Evolutionary conservation across 176 grass and related monocot species (phyloP), one percentile per base, ranked within the genome.

Genomic region (Aegilops speltoides): DNA sequence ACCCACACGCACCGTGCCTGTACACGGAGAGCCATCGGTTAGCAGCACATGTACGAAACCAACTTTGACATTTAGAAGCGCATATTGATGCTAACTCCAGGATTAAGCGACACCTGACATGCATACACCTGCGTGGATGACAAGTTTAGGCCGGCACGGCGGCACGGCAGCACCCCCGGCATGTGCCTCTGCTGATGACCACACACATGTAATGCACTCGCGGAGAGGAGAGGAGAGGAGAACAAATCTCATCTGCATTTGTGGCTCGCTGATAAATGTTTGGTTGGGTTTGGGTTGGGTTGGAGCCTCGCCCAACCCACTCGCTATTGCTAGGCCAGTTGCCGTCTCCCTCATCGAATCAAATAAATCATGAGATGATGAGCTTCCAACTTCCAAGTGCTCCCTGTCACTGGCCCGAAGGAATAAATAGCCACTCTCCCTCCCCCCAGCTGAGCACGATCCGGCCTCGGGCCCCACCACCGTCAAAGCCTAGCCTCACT

Each of bases 401-500:
- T 12, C 40, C 4, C n/a, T 46, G 2, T 70, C 56, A 28, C 23
- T 9, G 28, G 29, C 12, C 4, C 10, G 16, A 72, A 79, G 8
- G 15, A 52, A 52, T 69, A 23, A 31, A 46, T 8, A 52, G 4
- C 15, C 4, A 66, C 23, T 77, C 48, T 6, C 14, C 56, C 7
- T 54, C 32, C 72, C 45, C 43, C 85, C 85, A 91, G 85, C 46
- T 87, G 37, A 70, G 77, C 77, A 22, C 62, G 62, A 29, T 88
- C 76, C 70, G 76, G 20, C 82, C 41, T 52, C 28, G 77, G 77
- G 76, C 1, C 29, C 77, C 81, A 20, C n/a, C 16, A 54, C 63
- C 52, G 86, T 88, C 85, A 91, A 85, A 81, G 75, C 62, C 63
- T n/a, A n/a, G n/a, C n/a, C n/a, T n/a, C 36, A 37, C 36, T 8